Base-by-base conservation (phyloP, 306 rosid genomes). In the Abrus pulchellus region DNA sequence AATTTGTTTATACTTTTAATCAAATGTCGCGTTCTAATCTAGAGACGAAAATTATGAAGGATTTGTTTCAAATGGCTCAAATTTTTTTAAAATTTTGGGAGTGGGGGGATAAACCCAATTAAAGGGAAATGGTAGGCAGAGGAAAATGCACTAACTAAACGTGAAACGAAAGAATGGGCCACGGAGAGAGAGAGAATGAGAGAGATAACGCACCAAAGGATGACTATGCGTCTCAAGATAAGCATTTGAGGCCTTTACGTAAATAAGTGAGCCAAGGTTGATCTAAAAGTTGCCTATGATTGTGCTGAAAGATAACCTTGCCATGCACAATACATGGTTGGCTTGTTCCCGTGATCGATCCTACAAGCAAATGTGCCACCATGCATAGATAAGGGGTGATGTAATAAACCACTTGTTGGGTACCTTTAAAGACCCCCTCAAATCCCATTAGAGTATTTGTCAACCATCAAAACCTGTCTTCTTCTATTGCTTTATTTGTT, bases 201-300 rank as follows among this genome's bases (percentile, higher is more conserved):
- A 32, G 66, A 72, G 67, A 73, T 57, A 63, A 69, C 43, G 86
- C 72, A 74, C 49, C 48, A 75, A 63, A 59, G 54, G 70, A 80
- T 73, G 78, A 67, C 6, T 52, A 66, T 76, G 80, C 50, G 45
- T 68, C 48, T 75, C 1, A 65, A 67, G 90, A 86, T 83, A 83
- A 86, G 85, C 45, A 81, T 83, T 77, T 49, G 78, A 87, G 36
- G 85, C 66, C 87, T 81, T 77, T 81, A 87, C 83, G 87, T 38
- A 83, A 87, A 85, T 76, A 53, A 87, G 84, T 68, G 86, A 82
- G 65, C 73, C 72, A 76, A 64, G 36, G 52, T 63, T 50, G 81
- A 41, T 14, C 68, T 27, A 80, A 83, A 86, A 77, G 85, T 80
- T 57, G 63, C 36, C 57, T 62, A 82, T 85, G 86, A 85, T 82